These are phyloP conservation scores for Capsicum pubescens DNA, from an alignment of 257 asterid species.

Conservation along the genomic window DNA sequence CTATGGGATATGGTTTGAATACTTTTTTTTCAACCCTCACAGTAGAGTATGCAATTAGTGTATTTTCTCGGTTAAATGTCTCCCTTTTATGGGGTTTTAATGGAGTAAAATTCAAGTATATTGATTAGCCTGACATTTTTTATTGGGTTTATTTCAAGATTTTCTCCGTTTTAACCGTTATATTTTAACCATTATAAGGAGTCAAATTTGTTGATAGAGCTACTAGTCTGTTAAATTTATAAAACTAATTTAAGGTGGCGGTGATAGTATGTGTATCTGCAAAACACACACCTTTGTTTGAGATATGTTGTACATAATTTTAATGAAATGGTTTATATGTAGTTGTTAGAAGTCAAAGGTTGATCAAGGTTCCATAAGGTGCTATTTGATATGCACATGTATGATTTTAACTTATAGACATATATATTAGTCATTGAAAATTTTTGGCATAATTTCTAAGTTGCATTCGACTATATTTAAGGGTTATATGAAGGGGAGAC, in stretches of 20 bases:
- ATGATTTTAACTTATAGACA: not conserved
- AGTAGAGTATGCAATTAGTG: not conserved
- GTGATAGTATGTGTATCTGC: no score
- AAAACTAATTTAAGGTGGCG: not conserved
- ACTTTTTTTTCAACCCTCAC: no score
- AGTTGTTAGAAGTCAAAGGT: not conserved
- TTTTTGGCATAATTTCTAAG: not conserved
- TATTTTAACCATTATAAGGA: not conserved
- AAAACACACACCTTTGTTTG: not conserved
- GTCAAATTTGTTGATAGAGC: not conserved
- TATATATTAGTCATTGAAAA: not conserved
- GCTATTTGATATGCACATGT: not conserved
- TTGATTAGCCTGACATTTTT: not conserved
- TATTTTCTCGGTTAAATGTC: not conserved
- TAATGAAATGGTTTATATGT: not conserved
- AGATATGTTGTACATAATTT: not conserved
- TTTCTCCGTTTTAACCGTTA: no score
- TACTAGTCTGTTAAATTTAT: not conserved
- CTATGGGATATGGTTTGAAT: not conserved
- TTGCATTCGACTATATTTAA: not conserved
- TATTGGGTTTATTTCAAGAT: no score
- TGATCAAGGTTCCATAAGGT: not conserved
- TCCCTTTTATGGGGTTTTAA: not conserved
- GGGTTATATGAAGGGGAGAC: not conserved
- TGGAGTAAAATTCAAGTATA: not conserved